phyloP scores from a whole-genome alignment of 768 basidiomycete genomes.

The Sistotremastrum niveocremeum region DNA sequence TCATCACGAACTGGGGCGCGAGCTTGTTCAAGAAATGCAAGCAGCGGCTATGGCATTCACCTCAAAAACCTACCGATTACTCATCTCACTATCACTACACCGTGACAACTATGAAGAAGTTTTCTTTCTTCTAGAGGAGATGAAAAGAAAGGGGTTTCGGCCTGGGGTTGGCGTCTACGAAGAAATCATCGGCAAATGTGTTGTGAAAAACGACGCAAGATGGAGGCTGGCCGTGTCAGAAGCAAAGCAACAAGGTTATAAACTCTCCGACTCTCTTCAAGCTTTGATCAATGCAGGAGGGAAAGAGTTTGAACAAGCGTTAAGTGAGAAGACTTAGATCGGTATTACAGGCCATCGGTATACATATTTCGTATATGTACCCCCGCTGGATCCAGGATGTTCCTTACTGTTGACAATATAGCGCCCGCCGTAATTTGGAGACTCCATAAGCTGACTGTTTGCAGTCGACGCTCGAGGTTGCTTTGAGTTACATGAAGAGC shows the following conservation, averaged over 20 bases:
- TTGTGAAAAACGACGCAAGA: slow-evolving; percentile 41
- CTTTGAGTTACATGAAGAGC: slow-evolving; percentile 90
- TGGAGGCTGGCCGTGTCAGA: slow-evolving; percentile 56
- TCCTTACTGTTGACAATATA: slow-evolving; percentile 66
- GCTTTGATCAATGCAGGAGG: slow-evolving; percentile 21
- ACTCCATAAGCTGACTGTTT: slow-evolving; percentile 88
- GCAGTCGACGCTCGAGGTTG: slow-evolving; percentile 80
- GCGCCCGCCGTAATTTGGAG: slow-evolving; percentile 86
- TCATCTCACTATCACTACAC: slow-evolving; percentile 58
- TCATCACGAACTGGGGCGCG: slow-evolving; percentile 56
- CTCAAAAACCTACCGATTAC: slow-evolving; percentile 45
- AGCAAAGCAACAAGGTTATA: slow-evolving; percentile 50
- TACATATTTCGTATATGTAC: slow-evolving; percentile 21
- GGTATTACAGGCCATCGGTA: not conserved
- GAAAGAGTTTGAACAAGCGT: no score
- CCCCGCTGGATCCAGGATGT: slow-evolving; percentile 54
- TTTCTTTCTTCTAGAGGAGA: slow-evolving; percentile 80
- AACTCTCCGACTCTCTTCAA: slow-evolving; percentile 17
- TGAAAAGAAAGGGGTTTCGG: slow-evolving; percentile 51
- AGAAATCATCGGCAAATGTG: slow-evolving; percentile 44
- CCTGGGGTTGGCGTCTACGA: slow-evolving; percentile 47
- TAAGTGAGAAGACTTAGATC: no score
- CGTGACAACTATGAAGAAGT: slow-evolving; percentile 72
- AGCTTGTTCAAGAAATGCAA: slow-evolving; percentile 55
- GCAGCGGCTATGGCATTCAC: slow-evolving; percentile 40